Evolutionary conservation across 2,329 filamentous ascomycete species (phyloP).

Genomic region (Cladosporium sp.): DNA sequence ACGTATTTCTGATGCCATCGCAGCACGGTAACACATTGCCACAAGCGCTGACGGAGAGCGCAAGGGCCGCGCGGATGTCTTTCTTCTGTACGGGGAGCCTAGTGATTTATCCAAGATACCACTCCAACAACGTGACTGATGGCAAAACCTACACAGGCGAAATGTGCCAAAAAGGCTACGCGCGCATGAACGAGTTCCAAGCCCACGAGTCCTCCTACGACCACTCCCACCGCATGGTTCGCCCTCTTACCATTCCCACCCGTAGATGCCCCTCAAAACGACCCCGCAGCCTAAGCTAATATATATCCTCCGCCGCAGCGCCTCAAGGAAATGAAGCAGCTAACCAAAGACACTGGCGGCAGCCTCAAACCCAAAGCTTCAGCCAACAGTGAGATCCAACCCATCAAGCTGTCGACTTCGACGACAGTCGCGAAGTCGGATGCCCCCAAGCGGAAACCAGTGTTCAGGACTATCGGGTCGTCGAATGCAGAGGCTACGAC

Average conservation of each 20-base stretch:
- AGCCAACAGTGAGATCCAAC: conserved; percentile 42
- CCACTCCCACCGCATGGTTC: conserved; percentile 82
- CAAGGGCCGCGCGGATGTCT: conserved; percentile 35
- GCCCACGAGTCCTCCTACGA: conserved; percentile 93
- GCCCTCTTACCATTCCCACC: conserved; percentile 20
- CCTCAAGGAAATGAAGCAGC: conserved; percentile 82
- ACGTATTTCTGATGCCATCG: conserved; percentile 3
- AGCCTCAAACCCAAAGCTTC: conserved; percentile 66
- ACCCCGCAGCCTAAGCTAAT: background rate
- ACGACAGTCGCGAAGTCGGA: background rate
- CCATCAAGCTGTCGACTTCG: conserved; percentile 7
- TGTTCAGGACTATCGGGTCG: conserved; percentile 28
- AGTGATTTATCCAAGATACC: background rate
- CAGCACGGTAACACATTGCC: conserved; percentile 35
- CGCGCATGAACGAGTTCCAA: conserved; percentile 93
- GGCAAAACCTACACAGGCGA: conserved; percentile 52
- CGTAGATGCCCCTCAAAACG: background rate
- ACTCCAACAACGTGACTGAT: background rate
- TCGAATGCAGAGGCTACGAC: background rate
- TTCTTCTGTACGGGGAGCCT: conserved; percentile 64
- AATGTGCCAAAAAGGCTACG: conserved; percentile 91
- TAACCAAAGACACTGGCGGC: conserved; percentile 70
- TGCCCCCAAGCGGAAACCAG: conserved; percentile 32
- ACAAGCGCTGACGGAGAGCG: conserved; percentile 55
- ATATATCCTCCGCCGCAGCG: conserved; percentile 44